These are phyloP conservation scores for Taiozyma sp. DNA, from an alignment of 1,139 yeast genomes.

Conservation along the genomic window DNA sequence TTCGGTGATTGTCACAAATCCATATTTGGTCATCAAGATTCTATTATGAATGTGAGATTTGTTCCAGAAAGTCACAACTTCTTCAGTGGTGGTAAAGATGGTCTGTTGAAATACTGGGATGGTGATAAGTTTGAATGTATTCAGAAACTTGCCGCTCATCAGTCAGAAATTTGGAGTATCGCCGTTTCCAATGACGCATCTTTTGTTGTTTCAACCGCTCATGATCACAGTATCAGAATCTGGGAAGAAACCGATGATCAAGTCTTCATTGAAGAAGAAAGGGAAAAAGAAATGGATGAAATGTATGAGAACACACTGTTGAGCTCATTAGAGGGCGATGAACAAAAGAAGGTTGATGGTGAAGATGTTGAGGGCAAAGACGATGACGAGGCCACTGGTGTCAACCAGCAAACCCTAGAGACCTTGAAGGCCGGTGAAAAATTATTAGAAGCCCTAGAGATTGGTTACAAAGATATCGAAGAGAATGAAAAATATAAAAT, in stretches of 20 bases:
- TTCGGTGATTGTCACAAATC: conserved; percentile 98
- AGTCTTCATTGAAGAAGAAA: conserved; percentile 91
- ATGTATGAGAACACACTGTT: conserved; percentile 73
- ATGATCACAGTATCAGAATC: conserved; percentile 85
- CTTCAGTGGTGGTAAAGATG: conserved; percentile 88
- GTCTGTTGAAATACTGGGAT: conserved; percentile 91
- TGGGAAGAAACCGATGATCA: conserved; percentile 95
- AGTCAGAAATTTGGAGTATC: conserved; percentile 89
- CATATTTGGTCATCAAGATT: conserved; percentile 93
- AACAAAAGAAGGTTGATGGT: conserved; percentile 30
- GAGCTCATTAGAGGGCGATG: conserved; percentile 60
- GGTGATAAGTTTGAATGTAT: conserved; percentile 95
- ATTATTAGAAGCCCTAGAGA: conserved; percentile 85
- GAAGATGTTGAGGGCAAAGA: conserved; percentile 39
- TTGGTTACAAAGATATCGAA: conserved; percentile 68
- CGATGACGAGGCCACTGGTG: conserved; percentile 58
- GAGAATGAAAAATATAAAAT: conserved; percentile 45
- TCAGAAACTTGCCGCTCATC: conserved; percentile 84
- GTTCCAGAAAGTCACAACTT: conserved; percentile 83
- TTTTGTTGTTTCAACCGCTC: conserved; percentile 80
- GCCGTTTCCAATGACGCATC: conserved; percentile 70
- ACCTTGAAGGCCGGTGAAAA: conserved; percentile 94
- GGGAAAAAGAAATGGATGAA: conserved; percentile 93
- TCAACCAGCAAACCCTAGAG: conserved; percentile 80
- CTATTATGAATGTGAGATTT: conserved; percentile 83